Conservation (phyloP, 768 basidiomycete species). For the Leccinum boreale region DNA sequence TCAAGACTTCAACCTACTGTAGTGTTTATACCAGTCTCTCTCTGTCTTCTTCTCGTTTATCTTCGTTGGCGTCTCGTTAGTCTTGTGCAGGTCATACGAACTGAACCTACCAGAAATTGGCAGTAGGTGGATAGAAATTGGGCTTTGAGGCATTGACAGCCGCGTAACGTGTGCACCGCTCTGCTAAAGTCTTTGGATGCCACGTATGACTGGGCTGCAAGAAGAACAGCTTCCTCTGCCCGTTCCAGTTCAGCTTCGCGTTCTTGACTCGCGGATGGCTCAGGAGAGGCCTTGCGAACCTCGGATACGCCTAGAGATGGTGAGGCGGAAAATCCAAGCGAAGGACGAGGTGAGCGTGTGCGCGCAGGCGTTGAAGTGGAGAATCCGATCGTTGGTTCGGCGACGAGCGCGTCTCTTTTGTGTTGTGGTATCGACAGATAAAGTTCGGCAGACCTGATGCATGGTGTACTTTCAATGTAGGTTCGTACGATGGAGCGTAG, state of each 20-base stretch:
- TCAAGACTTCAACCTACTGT: slow-evolving; percentile 46
- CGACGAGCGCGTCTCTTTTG: slow-evolving; percentile 38
- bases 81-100: background rate
- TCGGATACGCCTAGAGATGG: slow-evolving; percentile 26
- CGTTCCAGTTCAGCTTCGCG: slow-evolving; percentile 48
- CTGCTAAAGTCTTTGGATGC: slow-evolving; percentile 77
- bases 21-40: slow-evolving; percentile 81
- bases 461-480: slow-evolving; percentile 16
- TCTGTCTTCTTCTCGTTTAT: slow-evolving; percentile 80
- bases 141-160: slow-evolving; percentile 68
- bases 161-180: slow-evolving; percentile 60
- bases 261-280: slow-evolving; percentile 26
- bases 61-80: slow-evolving; percentile 38
- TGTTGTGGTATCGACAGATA: slow-evolving; percentile 54
- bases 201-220: slow-evolving; percentile 69
- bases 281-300: slow-evolving; percentile 2
- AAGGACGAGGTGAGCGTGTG: slow-evolving; percentile 39
- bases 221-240: slow-evolving; percentile 69
- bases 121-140: slow-evolving; percentile 78
- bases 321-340: slow-evolving; percentile 33
- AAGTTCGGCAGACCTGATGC: slow-evolving; percentile 71
- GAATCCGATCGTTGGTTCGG: slow-evolving; percentile 35
- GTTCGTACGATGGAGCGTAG: slow-evolving; percentile 7
- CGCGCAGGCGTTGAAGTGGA: slow-evolving; percentile 62
- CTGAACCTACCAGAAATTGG: slow-evolving; percentile 72